Conservation (phyloP, 371 early-diverging fungal genomes). For the Mortierella sp. region DNA sequence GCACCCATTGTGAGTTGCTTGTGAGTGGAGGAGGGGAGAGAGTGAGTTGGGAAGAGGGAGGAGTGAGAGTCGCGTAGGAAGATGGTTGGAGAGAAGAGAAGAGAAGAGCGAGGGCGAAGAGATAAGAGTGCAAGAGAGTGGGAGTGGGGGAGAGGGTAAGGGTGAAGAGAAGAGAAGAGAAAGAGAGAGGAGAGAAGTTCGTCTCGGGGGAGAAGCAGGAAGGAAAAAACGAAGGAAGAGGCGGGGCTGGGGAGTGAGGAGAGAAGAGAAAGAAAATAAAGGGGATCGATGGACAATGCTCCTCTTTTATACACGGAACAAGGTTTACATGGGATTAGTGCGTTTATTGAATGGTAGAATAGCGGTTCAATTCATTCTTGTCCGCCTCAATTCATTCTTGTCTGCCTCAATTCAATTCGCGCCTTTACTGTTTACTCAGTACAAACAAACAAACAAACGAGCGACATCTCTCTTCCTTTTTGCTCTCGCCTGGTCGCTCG, state of each 20-base stretch:
- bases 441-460: not conserved
- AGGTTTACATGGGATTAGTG: not conserved
- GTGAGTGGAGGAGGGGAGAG: not conserved
- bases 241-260: not conserved
- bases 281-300: not conserved
- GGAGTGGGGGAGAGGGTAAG: not conserved
- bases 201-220: not conserved
- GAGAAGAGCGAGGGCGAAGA: not conserved
- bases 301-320: not conserved
- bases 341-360: not conserved
- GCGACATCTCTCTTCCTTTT: no score
- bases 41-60: not conserved
- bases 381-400: not conserved
- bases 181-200: not conserved
- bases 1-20: conserved; percentile 30
- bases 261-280: conserved; percentile 1
- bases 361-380: not conserved
- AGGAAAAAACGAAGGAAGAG: not conserved
- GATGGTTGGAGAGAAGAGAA: not conserved
- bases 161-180: not conserved
- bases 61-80: not conserved
- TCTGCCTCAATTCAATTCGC: not conserved
- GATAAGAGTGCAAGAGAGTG: not conserved
- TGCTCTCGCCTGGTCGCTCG: no score
- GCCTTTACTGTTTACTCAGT: not conserved